Percentiles rank a stretch among this genome's conserved stretches.
Conservation (phyloP, 2,329 filamentous ascomycete species). For the Sarocladiaceae sp. region DNA sequence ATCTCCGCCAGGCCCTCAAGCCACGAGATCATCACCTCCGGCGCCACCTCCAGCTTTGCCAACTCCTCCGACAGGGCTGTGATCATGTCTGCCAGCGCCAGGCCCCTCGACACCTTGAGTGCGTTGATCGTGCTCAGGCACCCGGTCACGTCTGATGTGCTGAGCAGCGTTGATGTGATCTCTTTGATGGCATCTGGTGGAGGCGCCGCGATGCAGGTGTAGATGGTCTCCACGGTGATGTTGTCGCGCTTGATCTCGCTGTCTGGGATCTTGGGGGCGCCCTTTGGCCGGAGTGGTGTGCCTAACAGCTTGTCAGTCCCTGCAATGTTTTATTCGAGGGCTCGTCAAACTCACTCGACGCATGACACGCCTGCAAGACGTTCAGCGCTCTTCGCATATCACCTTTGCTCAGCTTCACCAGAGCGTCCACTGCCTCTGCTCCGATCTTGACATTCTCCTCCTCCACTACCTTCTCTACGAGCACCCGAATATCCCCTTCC, state of each 20-base stretch:
- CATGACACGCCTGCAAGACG: slow-evolving; percentile 92
- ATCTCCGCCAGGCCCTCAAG: slow-evolving; percentile 86
- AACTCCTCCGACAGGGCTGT: slow-evolving; percentile 81
- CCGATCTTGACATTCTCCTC: slow-evolving; percentile 83
- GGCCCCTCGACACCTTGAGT: slow-evolving; percentile 75
- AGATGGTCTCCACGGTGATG: slow-evolving; percentile 88
- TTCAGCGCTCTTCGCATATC: slow-evolving; percentile 95
- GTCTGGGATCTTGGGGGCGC: slow-evolving; percentile 53
- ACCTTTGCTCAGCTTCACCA: slow-evolving; percentile 84
- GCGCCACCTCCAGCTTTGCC: slow-evolving; percentile 71
- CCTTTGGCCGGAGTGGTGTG: slow-evolving; percentile 58
- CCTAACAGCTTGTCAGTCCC: slow-evolving; percentile 32
- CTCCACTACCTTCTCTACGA: slow-evolving; percentile 85
- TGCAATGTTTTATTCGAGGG: background rate
- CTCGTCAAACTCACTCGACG: slow-evolving; percentile 78
- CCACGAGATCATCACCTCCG: slow-evolving; percentile 87
- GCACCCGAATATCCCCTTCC: slow-evolving; percentile 71
- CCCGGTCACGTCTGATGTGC: slow-evolving; percentile 79
- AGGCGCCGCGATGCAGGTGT: slow-evolving; percentile 93
- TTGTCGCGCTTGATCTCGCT: slow-evolving; percentile 65
- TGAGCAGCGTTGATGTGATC: slow-evolving; percentile 77
- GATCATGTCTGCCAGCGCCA: slow-evolving; percentile 90
- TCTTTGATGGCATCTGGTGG: slow-evolving; percentile 81
- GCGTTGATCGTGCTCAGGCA: slow-evolving; percentile 84
- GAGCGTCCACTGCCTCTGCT: slow-evolving; percentile 69